Evolutionary conservation across 371 early-diverging fungal species (phyloP), one percentile per base, ranked within the genome.

Genomic region (Rhizomucor pusillus): DNA sequence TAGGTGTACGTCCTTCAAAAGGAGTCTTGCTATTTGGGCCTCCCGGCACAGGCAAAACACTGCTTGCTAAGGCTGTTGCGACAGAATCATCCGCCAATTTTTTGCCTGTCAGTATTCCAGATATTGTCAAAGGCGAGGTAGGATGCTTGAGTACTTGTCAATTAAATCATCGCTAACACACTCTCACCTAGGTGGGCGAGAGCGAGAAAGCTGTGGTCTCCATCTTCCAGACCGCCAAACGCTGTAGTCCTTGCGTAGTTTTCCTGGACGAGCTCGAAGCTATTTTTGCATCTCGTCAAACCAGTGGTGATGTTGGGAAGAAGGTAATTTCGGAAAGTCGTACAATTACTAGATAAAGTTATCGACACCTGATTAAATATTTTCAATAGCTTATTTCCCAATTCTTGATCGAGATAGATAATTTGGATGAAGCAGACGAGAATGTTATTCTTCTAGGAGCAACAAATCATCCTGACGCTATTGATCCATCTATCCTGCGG

Each of bases 221-320:
- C 1, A 83, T 95, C 5, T 99, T 99, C 66, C 85, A 90, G 53
- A 85, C 83, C 0, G 99, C 99, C 3, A 77, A 87, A 47, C 89
- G 94, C 52, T 90, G 90, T 22, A 81, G 88, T 50, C 99, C 99
- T 0, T 91, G 96, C 54, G 94, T 99, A 16, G 83, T 99, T 14
- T 99, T 99, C 71, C 88, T 99, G 53, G 99, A 99, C 77, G 99
- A 99, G 70, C 75, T 99, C 35, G 99, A 99, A 59, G 90, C 94
- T 1, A 73, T 97, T 9, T 97, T 89, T 66, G 71, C 81, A 10
- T 63, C 74, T 10, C 62, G 84, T 43, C 86, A 85, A 14, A 71
- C 69, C 5, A 75, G 75, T 43, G 86, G 87, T 1, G 78, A 80
- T 52, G 72, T 84, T 0, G 86, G 87, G 10, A 79, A 78, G 55